These are phyloP conservation scores for Pythium myriotylum DNA, from an alignment of 352 stramenopile genomes.

Conservation along the genomic window DNA sequence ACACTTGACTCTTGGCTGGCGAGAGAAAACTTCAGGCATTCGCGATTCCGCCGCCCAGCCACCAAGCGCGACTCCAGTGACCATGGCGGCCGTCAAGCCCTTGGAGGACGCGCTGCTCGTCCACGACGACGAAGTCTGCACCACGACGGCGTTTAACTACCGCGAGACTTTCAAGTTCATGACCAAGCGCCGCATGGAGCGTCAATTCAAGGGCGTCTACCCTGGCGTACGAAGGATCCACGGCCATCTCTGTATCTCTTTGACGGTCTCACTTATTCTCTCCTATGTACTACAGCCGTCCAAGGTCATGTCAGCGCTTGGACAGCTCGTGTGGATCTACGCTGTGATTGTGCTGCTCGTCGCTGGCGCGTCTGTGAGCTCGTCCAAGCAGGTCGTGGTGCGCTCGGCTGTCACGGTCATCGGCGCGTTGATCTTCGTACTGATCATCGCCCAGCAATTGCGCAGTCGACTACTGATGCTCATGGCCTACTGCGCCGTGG, in stretches of 20 bases:
- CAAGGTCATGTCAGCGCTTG: conserved; percentile 13
- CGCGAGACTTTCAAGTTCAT: conserved; percentile 33
- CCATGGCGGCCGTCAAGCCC: no score
- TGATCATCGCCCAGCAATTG: neutral
- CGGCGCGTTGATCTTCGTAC: neutral
- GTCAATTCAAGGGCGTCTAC: conserved; percentile 41
- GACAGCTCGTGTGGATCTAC: conserved; percentile 23
- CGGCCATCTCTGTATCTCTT: neutral
- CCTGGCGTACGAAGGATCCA: conserved; percentile 1
- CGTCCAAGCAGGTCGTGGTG: neutral
- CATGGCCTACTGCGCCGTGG: conserved; percentile 15
- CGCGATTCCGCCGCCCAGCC: no score
- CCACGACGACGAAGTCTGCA: neutral
- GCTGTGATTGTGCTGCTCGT: conserved; percentile 13
- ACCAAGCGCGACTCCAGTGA: no score
- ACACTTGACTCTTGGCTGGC: no score
- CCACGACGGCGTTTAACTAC: conserved; percentile 25
- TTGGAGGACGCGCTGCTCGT: no score
- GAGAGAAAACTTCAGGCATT: no score
- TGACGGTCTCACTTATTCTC: neutral
- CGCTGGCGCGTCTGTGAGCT: neutral
- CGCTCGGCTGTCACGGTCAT: conserved; percentile 7
- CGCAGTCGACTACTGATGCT: conserved; percentile 14
- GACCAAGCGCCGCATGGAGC: conserved; percentile 35
- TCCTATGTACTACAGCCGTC: conserved; percentile 10